Evolutionary conservation across 306 rosid genomes (phyloP), one percentile per base, ranked within the genome.

Genomic region (Pueraria montana): DNA sequence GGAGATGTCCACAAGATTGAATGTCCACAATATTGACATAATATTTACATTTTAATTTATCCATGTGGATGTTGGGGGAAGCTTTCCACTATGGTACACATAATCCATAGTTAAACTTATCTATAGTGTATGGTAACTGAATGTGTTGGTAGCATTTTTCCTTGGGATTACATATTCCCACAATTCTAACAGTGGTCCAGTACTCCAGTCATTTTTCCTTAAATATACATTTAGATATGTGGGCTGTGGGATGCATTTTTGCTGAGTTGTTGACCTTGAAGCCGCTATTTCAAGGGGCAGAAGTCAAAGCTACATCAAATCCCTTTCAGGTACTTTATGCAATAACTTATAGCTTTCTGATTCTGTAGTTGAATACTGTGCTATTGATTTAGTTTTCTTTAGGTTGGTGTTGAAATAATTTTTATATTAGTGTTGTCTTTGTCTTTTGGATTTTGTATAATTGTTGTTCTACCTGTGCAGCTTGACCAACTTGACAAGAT

Each of bases 221-320:
- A 63, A 79, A 69, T 58, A 56, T 46, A 74, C 56, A 83, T 63
- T 67, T 82, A 93, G 97, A 93, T 86, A 93, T 90, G 96, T 93
- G 97, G 97, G 97, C 97, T 62, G 96, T 93, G 84, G 97, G 97
- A 74, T 93, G 97, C 88, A 93, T 93, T 76, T 93, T 93, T 87
- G 97, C 97, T 3, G 97, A 93, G 90, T 91, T 93, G 82, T 85
- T 93, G 88, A 93, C 97, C 50, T 83, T 93, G 88, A 93, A 93
- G 91, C 97, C 97, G 20, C 88, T 93, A 80, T 93, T 93, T 87
- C 97, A 93, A 90, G 97, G 97, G 69, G 86, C 87, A 67, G 97
- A 93, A 90, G 96, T 91, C 72, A 93, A 93, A 90, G 93, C 92
- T 62, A 56, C 85, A 1, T 87, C 86, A 56, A 91, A 91, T 84